Conservation (phyloP, 257 asterid genomes). For the Marsdenia floribunda region DNA sequence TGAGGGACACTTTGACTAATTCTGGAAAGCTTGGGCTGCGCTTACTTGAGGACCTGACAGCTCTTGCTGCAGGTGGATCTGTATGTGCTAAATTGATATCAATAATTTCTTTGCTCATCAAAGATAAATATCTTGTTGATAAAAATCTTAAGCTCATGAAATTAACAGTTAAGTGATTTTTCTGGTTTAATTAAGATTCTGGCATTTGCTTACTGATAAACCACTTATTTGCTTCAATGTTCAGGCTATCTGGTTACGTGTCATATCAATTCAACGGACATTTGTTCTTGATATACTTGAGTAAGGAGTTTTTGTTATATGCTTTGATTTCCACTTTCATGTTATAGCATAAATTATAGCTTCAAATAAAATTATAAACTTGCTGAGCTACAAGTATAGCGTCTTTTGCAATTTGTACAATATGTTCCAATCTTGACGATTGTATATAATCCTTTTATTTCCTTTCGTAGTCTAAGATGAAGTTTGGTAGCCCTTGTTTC, state of each 20-base stretch:
- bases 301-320: conserved; percentile 42
- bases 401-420: not conserved
- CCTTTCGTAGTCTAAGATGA: not conserved
- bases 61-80: conserved; percentile 99
- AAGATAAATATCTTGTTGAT: not conserved
- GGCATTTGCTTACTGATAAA: not conserved
- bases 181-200: conserved; percentile 9
- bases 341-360: not conserved
- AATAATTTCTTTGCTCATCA: conserved; percentile 17
- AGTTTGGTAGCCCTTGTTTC: not conserved
- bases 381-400: not conserved
- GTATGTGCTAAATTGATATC: conserved; percentile 71
- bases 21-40: conserved; percentile 88
- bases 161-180: not conserved
- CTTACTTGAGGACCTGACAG: conserved; percentile 94
- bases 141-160: not conserved
- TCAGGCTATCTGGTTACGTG: conserved; percentile 88
- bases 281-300: conserved; percentile 94
- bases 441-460: not conserved
- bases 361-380: not conserved
- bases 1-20: conserved; percentile 57
- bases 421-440: not conserved
- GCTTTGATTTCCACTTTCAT: not conserved
- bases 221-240: conserved; percentile 23
- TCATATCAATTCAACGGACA: conserved; percentile 73